These are phyloP conservation scores for Globisporangium orthogonon DNA, from an alignment of 352 stramenopile genomes.

Conservation along the genomic window DNA sequence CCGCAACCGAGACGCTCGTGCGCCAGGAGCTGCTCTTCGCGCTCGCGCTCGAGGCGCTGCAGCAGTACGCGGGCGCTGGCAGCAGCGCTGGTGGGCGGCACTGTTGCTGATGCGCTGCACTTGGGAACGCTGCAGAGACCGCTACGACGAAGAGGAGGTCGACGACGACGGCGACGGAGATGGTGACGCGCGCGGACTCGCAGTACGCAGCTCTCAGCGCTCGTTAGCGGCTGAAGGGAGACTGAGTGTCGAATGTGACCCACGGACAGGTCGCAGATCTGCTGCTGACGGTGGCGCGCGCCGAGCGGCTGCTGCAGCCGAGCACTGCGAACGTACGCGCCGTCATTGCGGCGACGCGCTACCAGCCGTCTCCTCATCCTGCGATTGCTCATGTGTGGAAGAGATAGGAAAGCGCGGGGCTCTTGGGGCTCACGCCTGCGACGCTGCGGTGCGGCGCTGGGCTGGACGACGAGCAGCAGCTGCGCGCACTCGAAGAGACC, in stretches of 20 bases:
- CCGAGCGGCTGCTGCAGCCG: constrained; percentile 19
- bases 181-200: constrained; percentile 10
- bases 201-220: constrained; percentile 1
- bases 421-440: constrained; percentile 21
- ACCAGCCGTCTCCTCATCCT: no score
- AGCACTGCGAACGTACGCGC: not conserved
- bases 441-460: constrained; percentile 14
- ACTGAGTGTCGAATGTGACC: not conserved
- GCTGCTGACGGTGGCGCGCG: constrained; percentile 23
- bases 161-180: not conserved
- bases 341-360: no score
- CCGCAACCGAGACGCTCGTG: constrained; percentile 22
- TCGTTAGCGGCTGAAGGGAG: not conserved
- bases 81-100: no score
- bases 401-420: not conserved
- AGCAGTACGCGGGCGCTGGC: constrained; percentile 6
- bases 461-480: constrained; percentile 12
- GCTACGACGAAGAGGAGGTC: not conserved
- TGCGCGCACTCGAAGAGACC: constrained; percentile 13
- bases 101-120: not conserved
- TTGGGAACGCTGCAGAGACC: not conserved
- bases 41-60: constrained; percentile 23
- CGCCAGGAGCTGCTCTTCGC: constrained; percentile 26
- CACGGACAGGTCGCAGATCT: constrained; percentile 16
- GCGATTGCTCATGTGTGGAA: not conserved